A percentile compares a stretch with the other conserved stretches of the same genome.
phyloP scores from a whole-genome alignment of 1,139 yeast genomes.

The Eremothecium gossypii region DNA sequence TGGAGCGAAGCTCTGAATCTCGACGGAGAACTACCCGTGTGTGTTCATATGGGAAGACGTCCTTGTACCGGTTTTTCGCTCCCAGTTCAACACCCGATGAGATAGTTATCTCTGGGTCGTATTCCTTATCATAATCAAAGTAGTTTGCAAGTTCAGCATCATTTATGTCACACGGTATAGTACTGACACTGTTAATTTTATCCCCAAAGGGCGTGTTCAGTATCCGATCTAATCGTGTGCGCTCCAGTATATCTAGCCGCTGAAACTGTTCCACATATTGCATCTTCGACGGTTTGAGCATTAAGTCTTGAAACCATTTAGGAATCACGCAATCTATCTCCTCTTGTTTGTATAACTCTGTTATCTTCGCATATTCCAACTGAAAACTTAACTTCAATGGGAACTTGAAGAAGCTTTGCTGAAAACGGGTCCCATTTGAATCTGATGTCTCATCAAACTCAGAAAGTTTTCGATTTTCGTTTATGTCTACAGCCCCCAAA shows the following conservation, averaged over 20 bases:
- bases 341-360: conserved; percentile 10
- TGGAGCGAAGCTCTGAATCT: background rate
- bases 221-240: conserved; percentile 30
- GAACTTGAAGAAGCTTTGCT: conserved; percentile 1
- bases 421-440: background rate
- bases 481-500: conserved; percentile 25
- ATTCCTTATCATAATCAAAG: conserved; percentile 13
- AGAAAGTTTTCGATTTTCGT: conserved; percentile 15
- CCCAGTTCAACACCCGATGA: conserved; percentile 74
- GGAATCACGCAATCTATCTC: conserved; percentile 28
- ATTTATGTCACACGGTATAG: background rate
- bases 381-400: conserved; percentile 20
- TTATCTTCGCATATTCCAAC: conserved; percentile 16
- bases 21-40: conserved; percentile 46
- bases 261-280: conserved; percentile 33
- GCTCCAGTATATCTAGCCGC: conserved; percentile 34
- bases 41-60: conserved; percentile 72
- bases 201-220: background rate
- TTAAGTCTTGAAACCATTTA: conserved; percentile 32
- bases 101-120: conserved; percentile 33
- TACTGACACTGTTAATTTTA: background rate
- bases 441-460: background rate
- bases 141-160: background rate
- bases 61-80: conserved; percentile 66
- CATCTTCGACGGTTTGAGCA: conserved; percentile 22